These are phyloP conservation scores for Mitragyna speciosa DNA, from an alignment of 257 asterid genomes.

Conservation along the genomic window DNA sequence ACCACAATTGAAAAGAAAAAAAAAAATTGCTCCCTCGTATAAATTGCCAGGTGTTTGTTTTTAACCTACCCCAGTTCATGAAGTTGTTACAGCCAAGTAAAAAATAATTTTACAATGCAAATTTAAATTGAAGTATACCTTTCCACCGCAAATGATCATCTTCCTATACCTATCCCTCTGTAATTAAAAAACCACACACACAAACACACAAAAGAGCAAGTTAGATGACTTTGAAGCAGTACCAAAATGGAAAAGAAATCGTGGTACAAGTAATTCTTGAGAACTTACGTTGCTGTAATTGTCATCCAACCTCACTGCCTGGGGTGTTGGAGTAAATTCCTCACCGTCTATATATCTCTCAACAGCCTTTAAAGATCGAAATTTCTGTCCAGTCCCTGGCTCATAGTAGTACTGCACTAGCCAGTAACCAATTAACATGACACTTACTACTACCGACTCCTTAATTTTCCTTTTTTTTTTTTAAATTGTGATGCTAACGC, in stretches of 20 bases:
- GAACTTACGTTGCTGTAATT: slow-evolving; percentile 27
- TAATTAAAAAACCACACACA: too few relatives aligned
- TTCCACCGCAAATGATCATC: slow-evolving; percentile 54
- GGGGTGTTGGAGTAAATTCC: slow-evolving; percentile 16
- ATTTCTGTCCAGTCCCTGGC: slow-evolving; percentile 67
- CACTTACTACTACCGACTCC: neutral
- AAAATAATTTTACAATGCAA: neutral
- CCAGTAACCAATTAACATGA: neutral
- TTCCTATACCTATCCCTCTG: slow-evolving; percentile 34
- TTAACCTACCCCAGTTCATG: neutral
- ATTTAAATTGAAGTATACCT: slow-evolving; percentile 33
- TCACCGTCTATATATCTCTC: slow-evolving; percentile 52
- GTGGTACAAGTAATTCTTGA: neutral
- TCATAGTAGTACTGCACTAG: slow-evolving; percentile 70
- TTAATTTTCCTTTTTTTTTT: neutral
- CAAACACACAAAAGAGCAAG: neutral
- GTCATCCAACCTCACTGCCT: slow-evolving; percentile 11
- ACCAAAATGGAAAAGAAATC: neutral
- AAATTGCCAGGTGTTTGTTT: neutral
- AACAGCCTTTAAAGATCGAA: slow-evolving; percentile 59
- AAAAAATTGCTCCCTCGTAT: neutral
- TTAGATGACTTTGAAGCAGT: slow-evolving; percentile 1
- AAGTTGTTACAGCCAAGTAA: neutral
- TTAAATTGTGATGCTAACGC: neutral
- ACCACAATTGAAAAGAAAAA: neutral